Evolutionary conservation across 805 yeast species (phyloP).

Genomic region (Pichia rugopelliculosa): DNA sequence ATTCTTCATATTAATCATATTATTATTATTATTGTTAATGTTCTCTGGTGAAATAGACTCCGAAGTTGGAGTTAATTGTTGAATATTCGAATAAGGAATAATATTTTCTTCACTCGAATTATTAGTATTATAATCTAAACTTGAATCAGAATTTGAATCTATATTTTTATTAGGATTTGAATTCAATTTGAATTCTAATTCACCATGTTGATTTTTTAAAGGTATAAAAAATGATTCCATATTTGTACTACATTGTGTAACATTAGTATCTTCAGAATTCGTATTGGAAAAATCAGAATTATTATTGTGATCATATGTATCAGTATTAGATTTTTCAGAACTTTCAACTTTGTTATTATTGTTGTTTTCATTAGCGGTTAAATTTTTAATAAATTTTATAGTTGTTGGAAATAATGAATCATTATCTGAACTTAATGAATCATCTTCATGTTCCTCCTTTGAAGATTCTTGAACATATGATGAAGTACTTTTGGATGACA

Average conservation of each 20-base stretch:
- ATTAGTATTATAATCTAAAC: not conserved
- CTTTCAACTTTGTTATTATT: not conserved
- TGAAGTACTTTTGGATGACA: not conserved
- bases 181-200: slow-evolving; percentile 46
- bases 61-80: slow-evolving; percentile 24
- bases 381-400: not conserved
- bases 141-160: not conserved
- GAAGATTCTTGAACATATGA: not conserved
- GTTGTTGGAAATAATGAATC: slow-evolving; percentile 3
- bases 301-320: not conserved
- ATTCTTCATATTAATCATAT: not conserved
- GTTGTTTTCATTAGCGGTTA: not conserved
- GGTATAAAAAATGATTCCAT: slow-evolving; percentile 42
- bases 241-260: slow-evolving; percentile 37
- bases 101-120: slow-evolving; percentile 27
- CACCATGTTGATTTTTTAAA: slow-evolving; percentile 44
- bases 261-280: not conserved
- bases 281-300: not conserved
- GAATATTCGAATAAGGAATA: slow-evolving; percentile 9
- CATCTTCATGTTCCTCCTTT: not conserved
- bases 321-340: not conserved
- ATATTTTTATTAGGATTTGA: not conserved
- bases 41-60: slow-evolving; percentile 15
- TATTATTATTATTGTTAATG: not conserved
- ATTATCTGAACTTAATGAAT: not conserved